Evolutionary conservation across 2,329 filamentous ascomycete species (phyloP).

Genomic region (Macrophomina phaseolina): DNA sequence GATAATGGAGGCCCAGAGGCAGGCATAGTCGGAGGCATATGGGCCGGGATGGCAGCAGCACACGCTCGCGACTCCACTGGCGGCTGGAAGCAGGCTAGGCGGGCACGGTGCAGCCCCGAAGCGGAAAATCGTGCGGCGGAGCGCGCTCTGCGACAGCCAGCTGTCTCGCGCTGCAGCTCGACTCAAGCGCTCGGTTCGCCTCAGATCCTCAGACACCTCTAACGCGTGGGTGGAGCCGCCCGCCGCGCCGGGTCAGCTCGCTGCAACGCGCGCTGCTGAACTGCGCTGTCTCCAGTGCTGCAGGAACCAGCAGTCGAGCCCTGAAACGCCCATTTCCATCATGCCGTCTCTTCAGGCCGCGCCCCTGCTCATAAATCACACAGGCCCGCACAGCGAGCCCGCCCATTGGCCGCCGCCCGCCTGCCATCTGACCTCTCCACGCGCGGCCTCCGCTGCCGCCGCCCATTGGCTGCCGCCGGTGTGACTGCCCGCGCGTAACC

Average conservation of each 20-base stretch:
- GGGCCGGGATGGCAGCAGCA: slow-evolving; percentile 16
- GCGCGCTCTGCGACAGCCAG: slow-evolving; percentile 22
- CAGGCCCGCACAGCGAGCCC: neutral
- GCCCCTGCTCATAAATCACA: slow-evolving; percentile 22
- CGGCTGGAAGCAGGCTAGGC: slow-evolving; percentile 23
- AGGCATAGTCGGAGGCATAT: slow-evolving; percentile 22
- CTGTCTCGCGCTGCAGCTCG: slow-evolving; percentile 24
- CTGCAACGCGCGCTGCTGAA: neutral
- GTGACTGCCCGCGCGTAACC: slow-evolving; percentile 8
- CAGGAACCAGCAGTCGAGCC: slow-evolving; percentile 13
- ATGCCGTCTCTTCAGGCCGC: slow-evolving; percentile 22
- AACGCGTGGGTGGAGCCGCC: neutral
- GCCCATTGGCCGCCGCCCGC: neutral
- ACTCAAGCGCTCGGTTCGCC: slow-evolving; percentile 15
- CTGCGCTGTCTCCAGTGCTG: neutral
- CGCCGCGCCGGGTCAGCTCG: neutral
- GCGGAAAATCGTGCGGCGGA: slow-evolving; percentile 25
- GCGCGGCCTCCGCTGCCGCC: neutral
- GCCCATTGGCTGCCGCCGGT: slow-evolving; percentile 7
- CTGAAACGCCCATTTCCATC: slow-evolving; percentile 13
- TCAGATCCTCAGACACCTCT: slow-evolving; percentile 21
- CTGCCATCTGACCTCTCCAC: slow-evolving; percentile 23
- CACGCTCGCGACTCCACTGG: neutral
- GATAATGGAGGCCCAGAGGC: slow-evolving; percentile 6
- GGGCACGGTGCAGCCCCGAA: slow-evolving; percentile 22